Evolutionary conservation across 371 early-diverging fungal species (phyloP).

Genomic region (Saksenaea vasiformis): DNA sequence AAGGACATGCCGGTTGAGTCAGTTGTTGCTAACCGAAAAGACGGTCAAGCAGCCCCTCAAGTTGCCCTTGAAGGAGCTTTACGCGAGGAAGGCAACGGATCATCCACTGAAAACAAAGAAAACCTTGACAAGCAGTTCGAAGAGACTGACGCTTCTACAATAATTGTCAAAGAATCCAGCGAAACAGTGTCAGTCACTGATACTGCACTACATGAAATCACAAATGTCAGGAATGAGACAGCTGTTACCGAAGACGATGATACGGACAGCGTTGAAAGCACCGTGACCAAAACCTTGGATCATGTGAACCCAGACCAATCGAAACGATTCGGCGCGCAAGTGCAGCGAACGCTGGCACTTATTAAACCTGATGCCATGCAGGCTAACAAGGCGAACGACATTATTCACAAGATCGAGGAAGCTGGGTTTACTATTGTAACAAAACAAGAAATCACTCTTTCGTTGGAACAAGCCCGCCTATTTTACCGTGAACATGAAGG

Average conservation of each 20-base stretch:
- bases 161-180: neutral
- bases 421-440: slow-evolving; percentile 64
- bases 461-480: slow-evolving; percentile 49
- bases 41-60: neutral
- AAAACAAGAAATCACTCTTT: slow-evolving; percentile 57
- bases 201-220: neutral
- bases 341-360: slow-evolving; percentile 34
- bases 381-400: slow-evolving; percentile 52
- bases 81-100: neutral
- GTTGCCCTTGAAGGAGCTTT: neutral
- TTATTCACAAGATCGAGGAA: slow-evolving; percentile 55
- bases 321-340: slow-evolving; percentile 62
- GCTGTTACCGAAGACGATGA: neutral
- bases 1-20: neutral
- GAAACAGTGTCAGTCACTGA: neutral
- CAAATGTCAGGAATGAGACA: neutral
- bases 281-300: neutral
- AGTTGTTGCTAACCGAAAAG: neutral
- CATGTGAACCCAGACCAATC: slow-evolving; percentile 34
- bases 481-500: slow-evolving; percentile 80
- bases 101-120: neutral
- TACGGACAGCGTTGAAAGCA: neutral
- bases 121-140: neutral
- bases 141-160: neutral
- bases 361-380: slow-evolving; percentile 44